Base-by-base conservation (phyloP, 306 rosid species). In the Leucaena leucocephala region DNA sequence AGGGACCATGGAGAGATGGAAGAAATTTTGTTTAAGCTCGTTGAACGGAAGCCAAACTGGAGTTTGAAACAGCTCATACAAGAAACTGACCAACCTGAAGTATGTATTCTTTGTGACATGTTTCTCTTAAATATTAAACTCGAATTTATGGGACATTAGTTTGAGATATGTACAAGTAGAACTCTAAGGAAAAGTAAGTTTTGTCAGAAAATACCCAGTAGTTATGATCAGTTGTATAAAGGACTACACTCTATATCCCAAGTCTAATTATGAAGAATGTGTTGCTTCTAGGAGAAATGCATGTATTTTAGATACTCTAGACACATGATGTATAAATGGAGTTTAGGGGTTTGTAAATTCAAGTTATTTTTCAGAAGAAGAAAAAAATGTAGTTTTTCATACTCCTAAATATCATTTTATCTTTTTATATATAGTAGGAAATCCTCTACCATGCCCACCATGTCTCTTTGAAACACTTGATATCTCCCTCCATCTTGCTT, bases 61-160 rank as follows among this genome's bases (percentile, higher is more conserved):
- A 92, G 97, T 40, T 81, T 89, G 77, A 90, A 86, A 84, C 89
- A 88, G 55, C 91, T 94, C 84, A 84, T 92, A 79, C 91, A 90
- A 83, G 93, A 90, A 86, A 94, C 97, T 0, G 92, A 94, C 84
- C 98, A 92, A 84, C 98, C 98, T 69, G 98, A 94, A 86, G 98
- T 94, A 92, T 68, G 92, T 75, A 57, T 52, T 78, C 76, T 49
- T 45, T 43, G 59, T 57, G 17, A 33, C 50, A 64, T 57, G 27
- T 80, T 73, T 71, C 62, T 68, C 78, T 73, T 81, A 70, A 39
- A 39, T 49, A 70, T 81, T 49, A 68, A 76, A 22, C 65, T 72
- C 48, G 74, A 33, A 62, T 63, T 65, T 55, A 70, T 69, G 61
- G 74, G 74, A 59, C 27, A 59, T 15, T 81, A 59, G 17, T 34